Conservation (phyloP, 768 basidiomycete genomes). For the Mycena amicta region DNA sequence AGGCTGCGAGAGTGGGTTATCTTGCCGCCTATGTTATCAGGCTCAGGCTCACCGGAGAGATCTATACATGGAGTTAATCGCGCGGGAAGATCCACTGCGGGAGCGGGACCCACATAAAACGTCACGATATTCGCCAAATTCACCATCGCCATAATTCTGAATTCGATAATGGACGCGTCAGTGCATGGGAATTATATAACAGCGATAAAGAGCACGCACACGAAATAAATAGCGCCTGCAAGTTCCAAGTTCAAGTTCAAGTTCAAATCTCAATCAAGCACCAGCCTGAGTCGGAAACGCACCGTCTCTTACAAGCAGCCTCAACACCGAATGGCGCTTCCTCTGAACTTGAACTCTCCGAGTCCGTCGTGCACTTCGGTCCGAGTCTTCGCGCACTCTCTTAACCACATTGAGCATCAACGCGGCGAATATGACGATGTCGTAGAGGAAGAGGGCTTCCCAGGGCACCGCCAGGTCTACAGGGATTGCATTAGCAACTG, state of each 20-base stretch:
- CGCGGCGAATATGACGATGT: constrained; percentile 6
- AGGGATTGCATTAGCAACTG: background rate
- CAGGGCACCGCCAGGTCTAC: constrained; percentile 13
- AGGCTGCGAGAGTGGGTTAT: background rate
- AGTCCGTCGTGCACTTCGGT: too few species aligned
- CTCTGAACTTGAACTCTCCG: too few species aligned
- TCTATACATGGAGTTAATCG: background rate
- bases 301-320: constrained; percentile 14
- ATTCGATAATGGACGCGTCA: background rate
- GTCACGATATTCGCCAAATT: constrained; percentile 24
- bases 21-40: background rate
- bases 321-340: background rate
- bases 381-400: background rate
- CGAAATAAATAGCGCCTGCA: constrained; percentile 13
- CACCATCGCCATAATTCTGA: constrained; percentile 18
- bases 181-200: too few species aligned
- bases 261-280: background rate
- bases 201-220: background rate
- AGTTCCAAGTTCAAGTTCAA: background rate
- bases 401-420: constrained; percentile 5
- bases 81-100: too few species aligned
- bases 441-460: constrained; percentile 14
- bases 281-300: background rate
- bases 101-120: constrained; percentile 13
- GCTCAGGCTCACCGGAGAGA: constrained; percentile 4